Percentiles rank a stretch among this genome's conserved stretches.
Conservation (phyloP, 1,139 yeast genomes). For the Diutina rugosa region DNA sequence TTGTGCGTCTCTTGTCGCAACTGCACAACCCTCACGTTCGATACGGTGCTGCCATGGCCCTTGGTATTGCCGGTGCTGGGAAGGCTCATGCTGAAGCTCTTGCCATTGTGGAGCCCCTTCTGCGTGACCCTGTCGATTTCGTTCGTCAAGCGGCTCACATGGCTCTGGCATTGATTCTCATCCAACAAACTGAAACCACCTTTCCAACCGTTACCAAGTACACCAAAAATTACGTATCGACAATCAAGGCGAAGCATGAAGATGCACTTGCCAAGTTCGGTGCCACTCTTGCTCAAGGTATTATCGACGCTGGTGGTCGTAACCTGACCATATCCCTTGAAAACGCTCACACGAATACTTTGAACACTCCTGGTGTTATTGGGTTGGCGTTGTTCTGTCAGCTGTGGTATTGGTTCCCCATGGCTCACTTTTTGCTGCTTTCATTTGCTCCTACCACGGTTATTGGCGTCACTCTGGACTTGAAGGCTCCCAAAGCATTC, state of each 20-base stretch:
- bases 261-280: conserved; percentile 97
- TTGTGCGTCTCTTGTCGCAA: conserved; percentile 85
- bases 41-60: conserved; percentile 95
- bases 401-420: conserved; percentile 98
- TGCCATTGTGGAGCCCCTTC: conserved; percentile 83
- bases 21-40: conserved; percentile 97
- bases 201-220: conserved; percentile 71
- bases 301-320: conserved; percentile 97
- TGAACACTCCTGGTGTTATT: conserved; percentile 82
- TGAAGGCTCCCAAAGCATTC: conserved; percentile 69
- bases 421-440: conserved; percentile 82
- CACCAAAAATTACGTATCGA: conserved; percentile 61
- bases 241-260: conserved; percentile 78
- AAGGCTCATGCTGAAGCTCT: conserved; percentile 81
- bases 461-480: conserved; percentile 75
- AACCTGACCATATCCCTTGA: conserved; percentile 91
- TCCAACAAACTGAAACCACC: conserved; percentile 84
- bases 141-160: conserved; percentile 97
- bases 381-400: conserved; percentile 86
- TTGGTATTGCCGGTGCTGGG: conserved; percentile 96
- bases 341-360: conserved; percentile 80
- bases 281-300: conserved; percentile 95
- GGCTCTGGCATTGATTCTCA: conserved; percentile 83
- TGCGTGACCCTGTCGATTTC: conserved; percentile 90
- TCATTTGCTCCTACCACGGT: conserved; percentile 90